phyloP scores from a whole-genome alignment of 768 basidiomycete species.

The Boletus rubroflammeus region DNA sequence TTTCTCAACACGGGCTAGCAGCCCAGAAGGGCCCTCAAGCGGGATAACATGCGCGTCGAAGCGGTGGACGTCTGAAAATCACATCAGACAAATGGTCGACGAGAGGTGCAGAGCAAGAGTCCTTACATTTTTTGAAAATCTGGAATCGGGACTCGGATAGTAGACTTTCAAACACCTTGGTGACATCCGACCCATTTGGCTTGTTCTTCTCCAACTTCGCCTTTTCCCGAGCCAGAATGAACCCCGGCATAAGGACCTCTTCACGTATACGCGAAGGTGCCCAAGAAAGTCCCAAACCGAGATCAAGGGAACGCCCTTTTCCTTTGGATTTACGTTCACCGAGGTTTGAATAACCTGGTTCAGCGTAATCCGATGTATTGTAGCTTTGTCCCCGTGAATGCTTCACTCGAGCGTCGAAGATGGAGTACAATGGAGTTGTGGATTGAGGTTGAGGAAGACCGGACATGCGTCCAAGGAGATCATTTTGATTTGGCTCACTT shows the following conservation, averaged over 20 bases:
- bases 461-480: neutral
- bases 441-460: constrained; percentile 12
- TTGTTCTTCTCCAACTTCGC: constrained; percentile 18
- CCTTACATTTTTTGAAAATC: constrained; percentile 61
- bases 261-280: constrained; percentile 66
- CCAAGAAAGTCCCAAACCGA: constrained; percentile 68
- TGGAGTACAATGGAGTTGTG: constrained; percentile 26
- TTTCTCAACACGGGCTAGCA: constrained; percentile 59
- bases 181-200: constrained; percentile 32
- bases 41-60: constrained; percentile 75
- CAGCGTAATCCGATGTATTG: constrained; percentile 24
- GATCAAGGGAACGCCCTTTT: constrained; percentile 70
- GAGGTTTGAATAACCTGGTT: constrained; percentile 8
- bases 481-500: constrained; percentile 5
- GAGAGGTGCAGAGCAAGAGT: constrained; percentile 12
- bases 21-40: constrained; percentile 69
- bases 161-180: constrained; percentile 36
- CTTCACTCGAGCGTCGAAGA: constrained; percentile 32
- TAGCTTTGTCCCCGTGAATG: constrained; percentile 23
- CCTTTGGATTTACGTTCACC: constrained; percentile 31
- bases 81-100: constrained; percentile 14
- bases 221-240: constrained; percentile 29
- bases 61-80: constrained; percentile 57
- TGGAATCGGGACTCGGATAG: constrained; percentile 36
- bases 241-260: constrained; percentile 54